Conservation (phyloP, 306 rosid genomes). For the Quillaja saponaria region DNA sequence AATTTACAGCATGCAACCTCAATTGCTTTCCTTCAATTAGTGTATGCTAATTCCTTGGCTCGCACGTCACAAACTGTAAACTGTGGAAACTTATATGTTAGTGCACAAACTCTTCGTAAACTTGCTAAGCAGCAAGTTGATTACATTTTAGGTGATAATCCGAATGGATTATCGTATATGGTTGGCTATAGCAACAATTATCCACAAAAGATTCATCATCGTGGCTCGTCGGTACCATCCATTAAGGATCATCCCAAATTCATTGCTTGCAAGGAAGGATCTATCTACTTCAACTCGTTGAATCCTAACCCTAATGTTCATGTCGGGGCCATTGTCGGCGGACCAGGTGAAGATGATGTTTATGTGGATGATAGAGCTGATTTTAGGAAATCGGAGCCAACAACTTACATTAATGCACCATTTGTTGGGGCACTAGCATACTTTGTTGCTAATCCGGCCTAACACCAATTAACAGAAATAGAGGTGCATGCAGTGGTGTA, state of each 20-base stretch:
- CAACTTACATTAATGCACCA: constrained; percentile 93
- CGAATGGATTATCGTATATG: constrained; percentile 81
- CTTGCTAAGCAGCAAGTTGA: constrained; percentile 81
- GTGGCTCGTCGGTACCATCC: constrained; percentile 82
- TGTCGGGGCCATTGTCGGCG: constrained; percentile 89
- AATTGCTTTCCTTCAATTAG: constrained; percentile 72
- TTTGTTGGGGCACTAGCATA: constrained; percentile 82
- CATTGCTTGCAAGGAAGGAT: constrained; percentile 79
- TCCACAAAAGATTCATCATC: constrained; percentile 81
- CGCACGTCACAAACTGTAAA: constrained; percentile 59
- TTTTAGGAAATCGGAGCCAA: constrained; percentile 77
- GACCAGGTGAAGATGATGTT: constrained; percentile 73
- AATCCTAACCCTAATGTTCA: constrained; percentile 72
- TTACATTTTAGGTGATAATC: constrained; percentile 81
- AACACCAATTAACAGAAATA: constrained; percentile 15
- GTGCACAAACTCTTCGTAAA: constrained; percentile 59
- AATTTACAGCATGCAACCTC: constrained; percentile 83
- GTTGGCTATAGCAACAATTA: constrained; percentile 71
- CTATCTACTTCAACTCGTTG: constrained; percentile 66
- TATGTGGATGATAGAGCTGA: constrained; percentile 75
- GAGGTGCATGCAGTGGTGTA: constrained; percentile 25
- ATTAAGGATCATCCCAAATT: constrained; percentile 70
- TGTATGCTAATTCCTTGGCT: constrained; percentile 69
- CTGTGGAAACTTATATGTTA: constrained; percentile 66
- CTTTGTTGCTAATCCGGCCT: constrained; percentile 60